Evolutionary conservation across 2,329 filamentous ascomycete species (phyloP), one percentile per base, ranked within the genome.

Genomic region (Talaromyces sp.): DNA sequence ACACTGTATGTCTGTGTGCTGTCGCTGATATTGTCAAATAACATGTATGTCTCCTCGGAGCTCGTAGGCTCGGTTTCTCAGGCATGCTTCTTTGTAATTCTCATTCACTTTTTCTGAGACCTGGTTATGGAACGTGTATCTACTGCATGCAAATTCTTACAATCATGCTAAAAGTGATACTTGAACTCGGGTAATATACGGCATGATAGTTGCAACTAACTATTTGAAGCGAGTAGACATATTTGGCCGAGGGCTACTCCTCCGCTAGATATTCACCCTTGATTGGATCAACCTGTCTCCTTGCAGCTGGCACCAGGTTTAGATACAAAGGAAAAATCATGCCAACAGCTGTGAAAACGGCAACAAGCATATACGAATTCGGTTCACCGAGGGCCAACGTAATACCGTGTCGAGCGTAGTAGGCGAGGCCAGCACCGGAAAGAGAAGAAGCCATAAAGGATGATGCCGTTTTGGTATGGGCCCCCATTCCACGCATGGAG

Each of bases 381-480:
- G 55, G 15, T 32, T 58, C 42, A 2, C 42, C 42, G 8, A 33
- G 15, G 5, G 27, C 2, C 27, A 51, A 32, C 22, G 8, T 11
- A 8, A 32, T 28, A 3, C 7, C 27, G 32, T 58, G 36, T 51
- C 39, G 42, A 19, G 19, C n/a, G 8, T 27, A 22, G 25, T 17
- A 32, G 19, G 32, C n/a, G 3, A 32, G 13, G 7, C n/a, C 86
- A 79, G 59, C 80, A 79, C 44, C 55, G 9, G 77, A 76, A 47
- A 85, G 81, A 8, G 82, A 81, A 11, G 80, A 77, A 0, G 84
- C 83, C 49, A 87, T 70, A 2, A 84, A 65, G 0, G 80, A 78
- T 7, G 81, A 77, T 7, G 82, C 85, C 30, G 82, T 78, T 66
- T 86, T 87, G 13, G 84, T 86, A 67, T 85, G 80, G 9, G 71